A percentile compares a stretch with the other conserved stretches of the same genome.
Conservation (phyloP, 2,329 filamentous ascomycete species). For the Trichoderma sp. region DNA sequence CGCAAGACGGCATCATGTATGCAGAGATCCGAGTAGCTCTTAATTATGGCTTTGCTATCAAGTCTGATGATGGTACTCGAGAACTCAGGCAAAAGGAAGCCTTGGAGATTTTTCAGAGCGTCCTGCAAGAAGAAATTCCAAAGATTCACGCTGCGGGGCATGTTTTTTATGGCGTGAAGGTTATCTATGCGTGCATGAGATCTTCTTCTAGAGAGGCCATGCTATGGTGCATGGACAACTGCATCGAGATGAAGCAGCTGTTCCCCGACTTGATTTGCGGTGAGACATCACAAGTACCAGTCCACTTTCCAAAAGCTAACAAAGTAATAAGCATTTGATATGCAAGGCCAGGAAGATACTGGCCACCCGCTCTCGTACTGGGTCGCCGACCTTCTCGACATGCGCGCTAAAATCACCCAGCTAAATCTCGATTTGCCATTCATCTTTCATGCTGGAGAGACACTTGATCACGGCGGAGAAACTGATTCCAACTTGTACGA, state of each 20-base stretch:
- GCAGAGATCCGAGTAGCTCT: constrained; percentile 20
- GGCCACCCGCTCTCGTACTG: constrained; percentile 77
- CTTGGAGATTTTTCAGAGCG: constrained; percentile 39
- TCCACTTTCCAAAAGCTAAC: not conserved
- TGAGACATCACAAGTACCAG: not conserved
- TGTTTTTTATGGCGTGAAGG: constrained; percentile 79
- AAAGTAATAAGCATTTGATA: constrained; percentile 75
- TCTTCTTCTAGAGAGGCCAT: constrained; percentile 15
- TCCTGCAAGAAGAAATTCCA: constrained; percentile 84
- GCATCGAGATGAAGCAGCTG: constrained; percentile 77
- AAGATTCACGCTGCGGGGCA: constrained; percentile 70
- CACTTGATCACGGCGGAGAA: constrained; percentile 72
- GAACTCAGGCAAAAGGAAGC: constrained; percentile 14
- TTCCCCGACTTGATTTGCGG: constrained; percentile 72
- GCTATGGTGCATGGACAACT: constrained; percentile 72
- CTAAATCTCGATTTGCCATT: constrained; percentile 81
- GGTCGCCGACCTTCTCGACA: constrained; percentile 88
- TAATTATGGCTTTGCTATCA: constrained; percentile 14
- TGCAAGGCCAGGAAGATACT: constrained; percentile 80
- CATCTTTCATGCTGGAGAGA: constrained; percentile 94
- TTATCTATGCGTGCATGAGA: constrained; percentile 84
- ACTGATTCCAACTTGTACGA: constrained; percentile 87
- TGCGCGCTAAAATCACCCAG: constrained; percentile 83
- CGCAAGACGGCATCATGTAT: constrained; percentile 18
- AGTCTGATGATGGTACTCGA: constrained; percentile 9